These are phyloP conservation scores for Serendipita sp. DNA, from an alignment of 768 basidiomycete genomes.

Conservation along the genomic window DNA sequence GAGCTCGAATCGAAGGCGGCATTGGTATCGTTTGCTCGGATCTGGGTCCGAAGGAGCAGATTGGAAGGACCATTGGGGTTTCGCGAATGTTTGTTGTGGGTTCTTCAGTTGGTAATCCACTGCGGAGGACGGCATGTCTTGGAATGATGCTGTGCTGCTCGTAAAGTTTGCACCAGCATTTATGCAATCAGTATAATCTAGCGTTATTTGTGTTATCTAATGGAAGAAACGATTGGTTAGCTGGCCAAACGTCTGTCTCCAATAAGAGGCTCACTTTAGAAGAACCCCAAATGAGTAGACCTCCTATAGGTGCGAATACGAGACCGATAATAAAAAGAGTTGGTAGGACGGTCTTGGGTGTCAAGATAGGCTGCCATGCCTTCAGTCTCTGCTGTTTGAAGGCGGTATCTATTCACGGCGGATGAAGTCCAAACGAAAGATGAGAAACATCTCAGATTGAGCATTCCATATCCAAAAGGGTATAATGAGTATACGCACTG, in stretches of 20 bases:
- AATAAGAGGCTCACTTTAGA: conserved; percentile 30
- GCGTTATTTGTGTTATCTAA: conserved; percentile 79
- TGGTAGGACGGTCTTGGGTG: conserved; percentile 92
- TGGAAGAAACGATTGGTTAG: conserved; percentile 13
- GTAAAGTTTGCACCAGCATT: conserved; percentile 31
- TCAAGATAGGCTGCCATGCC: conserved; percentile 99
- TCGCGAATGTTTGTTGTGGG: conserved; percentile 25
- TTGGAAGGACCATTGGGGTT: conserved; percentile 66
- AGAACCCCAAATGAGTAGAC: conserved; percentile 82
- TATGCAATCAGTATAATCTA: conserved; percentile 93
- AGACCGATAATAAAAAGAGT: conserved; percentile 90
- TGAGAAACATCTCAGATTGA: conserved; percentile 12
- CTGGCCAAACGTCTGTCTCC: neutral
- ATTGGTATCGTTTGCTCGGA: conserved; percentile 32
- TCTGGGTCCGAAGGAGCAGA: conserved; percentile 31
- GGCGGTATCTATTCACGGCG: conserved; percentile 55
- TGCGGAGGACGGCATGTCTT: conserved; percentile 17
- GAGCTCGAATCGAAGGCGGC: conserved; percentile 66
- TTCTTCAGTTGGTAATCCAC: conserved; percentile 42
- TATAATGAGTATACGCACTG: conserved; percentile 32
- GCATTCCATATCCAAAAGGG: conserved; percentile 7
- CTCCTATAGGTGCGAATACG: conserved; percentile 92
- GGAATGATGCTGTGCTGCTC: neutral
- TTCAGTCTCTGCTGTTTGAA: conserved; percentile 99
- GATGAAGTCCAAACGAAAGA: conserved; percentile 8